A percentile compares a stretch with the other conserved stretches of the same genome.
Evolutionary conservation across 495 filamentous ascomycete genomes (phyloP).

Genomic region (Cryomyces minteri): DNA sequence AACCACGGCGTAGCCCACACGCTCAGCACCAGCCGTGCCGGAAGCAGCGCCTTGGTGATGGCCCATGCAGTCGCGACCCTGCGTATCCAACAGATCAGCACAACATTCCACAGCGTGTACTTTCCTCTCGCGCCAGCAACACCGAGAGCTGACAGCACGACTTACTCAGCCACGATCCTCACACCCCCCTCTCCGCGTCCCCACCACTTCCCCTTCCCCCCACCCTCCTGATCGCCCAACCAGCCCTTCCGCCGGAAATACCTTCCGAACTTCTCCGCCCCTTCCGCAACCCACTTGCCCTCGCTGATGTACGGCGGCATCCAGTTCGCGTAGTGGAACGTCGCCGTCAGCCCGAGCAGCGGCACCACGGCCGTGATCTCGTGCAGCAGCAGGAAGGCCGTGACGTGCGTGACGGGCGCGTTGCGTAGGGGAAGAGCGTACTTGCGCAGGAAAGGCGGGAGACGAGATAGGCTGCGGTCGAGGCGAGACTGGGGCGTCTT

Average conservation of each 20-base stretch:
- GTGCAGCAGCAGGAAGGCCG: slow-evolving; percentile 77
- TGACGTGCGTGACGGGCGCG: slow-evolving; percentile 67
- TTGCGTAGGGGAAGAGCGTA: slow-evolving; percentile 49
- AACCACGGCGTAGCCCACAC: slow-evolving; percentile 92
- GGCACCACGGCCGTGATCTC: slow-evolving; percentile 78
- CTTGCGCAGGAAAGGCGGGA: slow-evolving; percentile 39
- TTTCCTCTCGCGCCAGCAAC: too few relatives aligned
- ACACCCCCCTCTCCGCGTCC: slow-evolving; percentile 7
- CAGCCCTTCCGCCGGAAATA: slow-evolving; percentile 44
- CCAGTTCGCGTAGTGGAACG: slow-evolving; percentile 61
- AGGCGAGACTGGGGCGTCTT: slow-evolving; percentile 24
- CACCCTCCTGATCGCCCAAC: slow-evolving; percentile 29
- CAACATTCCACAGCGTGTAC: slow-evolving; percentile 1
- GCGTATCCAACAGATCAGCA: slow-evolving; percentile 23
- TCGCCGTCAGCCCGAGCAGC: slow-evolving; percentile 49
- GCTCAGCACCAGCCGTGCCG: slow-evolving; percentile 54
- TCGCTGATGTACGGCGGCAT: slow-evolving; percentile 35
- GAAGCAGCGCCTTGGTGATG: slow-evolving; percentile 67
- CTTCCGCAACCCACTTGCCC: slow-evolving; percentile 32
- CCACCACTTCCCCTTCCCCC: slow-evolving; percentile 11
- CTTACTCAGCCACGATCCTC: too few relatives aligned
- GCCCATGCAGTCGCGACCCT: slow-evolving; percentile 78
- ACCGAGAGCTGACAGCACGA: too few relatives aligned
- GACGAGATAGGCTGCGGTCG: slow-evolving; percentile 37
- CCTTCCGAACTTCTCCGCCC: slow-evolving; percentile 34